Evolutionary conservation across 208 protist genomes (phyloP).

Genomic region (Wallacemonas sp.): DNA sequence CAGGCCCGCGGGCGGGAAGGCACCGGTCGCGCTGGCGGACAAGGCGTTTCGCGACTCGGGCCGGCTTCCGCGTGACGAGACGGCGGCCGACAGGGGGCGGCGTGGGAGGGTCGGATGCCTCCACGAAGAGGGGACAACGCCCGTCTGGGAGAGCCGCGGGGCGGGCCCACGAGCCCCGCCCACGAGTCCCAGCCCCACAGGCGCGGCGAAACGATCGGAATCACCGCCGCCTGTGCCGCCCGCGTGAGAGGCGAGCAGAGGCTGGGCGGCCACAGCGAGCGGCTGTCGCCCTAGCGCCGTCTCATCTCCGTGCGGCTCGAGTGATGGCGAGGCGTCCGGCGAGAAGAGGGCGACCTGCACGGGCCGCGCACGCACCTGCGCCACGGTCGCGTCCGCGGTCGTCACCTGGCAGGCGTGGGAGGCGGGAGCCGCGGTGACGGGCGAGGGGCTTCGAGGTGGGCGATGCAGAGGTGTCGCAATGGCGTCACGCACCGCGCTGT

Average conservation of each 20-base stretch:
- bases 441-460: slow-evolving; percentile 1
- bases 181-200: neutral
- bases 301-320: too few relatives aligned
- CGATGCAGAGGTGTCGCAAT: neutral
- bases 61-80: neutral
- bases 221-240: too few relatives aligned
- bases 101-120: neutral
- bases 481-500: neutral
- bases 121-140: slow-evolving; percentile 1
- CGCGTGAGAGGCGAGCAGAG: too few relatives aligned
- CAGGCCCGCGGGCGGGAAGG: too few relatives aligned
- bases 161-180: neutral
- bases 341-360: neutral
- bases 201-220: too few relatives aligned
- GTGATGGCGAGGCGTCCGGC: neutral
- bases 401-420: neutral
- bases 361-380: neutral
- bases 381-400: neutral
- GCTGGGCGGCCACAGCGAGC: too few relatives aligned
- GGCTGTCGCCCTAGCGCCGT: too few relatives aligned
- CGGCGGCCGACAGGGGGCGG: neutral
- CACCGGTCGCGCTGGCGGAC: too few relatives aligned
- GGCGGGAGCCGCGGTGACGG: neutral
- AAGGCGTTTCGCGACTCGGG: too few relatives aligned
- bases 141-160: neutral